Conservation (phyloP, 2,329 filamentous ascomycete genomes). For the Fusarium drepaniforme region DNA sequence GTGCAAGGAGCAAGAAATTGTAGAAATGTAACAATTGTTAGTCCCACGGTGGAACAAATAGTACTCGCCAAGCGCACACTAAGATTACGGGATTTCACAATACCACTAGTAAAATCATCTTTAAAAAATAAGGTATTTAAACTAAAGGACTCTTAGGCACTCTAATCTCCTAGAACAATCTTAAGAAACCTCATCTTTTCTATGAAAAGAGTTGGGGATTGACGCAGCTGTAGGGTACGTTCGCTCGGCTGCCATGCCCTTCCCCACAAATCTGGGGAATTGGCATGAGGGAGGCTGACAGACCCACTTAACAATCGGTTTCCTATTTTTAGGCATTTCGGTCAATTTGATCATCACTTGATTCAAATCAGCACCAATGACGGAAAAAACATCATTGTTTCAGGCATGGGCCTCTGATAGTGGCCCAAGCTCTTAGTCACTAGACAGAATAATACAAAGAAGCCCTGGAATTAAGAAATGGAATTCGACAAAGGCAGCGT, state of each 20-base stretch:
- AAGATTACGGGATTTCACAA: no score
- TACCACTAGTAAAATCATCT: no score
- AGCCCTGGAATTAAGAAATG: background rate
- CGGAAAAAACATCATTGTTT: background rate
- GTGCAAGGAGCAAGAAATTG: no score
- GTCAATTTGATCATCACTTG: background rate
- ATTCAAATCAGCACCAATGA: background rate
- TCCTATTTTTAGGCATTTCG: background rate
- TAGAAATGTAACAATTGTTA: no score
- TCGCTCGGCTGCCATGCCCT: background rate
- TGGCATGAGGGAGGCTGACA: background rate
- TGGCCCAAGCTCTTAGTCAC: background rate
- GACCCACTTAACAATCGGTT: background rate
- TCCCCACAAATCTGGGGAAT: background rate
- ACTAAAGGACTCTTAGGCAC: rapidly evolving
- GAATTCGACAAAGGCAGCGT: background rate
- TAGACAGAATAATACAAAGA: background rate
- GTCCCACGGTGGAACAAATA: no score
- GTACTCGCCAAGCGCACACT: no score
- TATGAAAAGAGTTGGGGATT: background rate
- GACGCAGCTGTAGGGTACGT: background rate
- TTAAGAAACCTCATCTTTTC: background rate
- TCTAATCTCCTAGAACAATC: rapidly evolving
- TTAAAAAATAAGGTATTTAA: background rate
- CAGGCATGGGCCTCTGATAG: background rate